Evolutionary conservation across 805 yeast species (phyloP).

Genomic region (Wickerhamiella alocasiicola): DNA sequence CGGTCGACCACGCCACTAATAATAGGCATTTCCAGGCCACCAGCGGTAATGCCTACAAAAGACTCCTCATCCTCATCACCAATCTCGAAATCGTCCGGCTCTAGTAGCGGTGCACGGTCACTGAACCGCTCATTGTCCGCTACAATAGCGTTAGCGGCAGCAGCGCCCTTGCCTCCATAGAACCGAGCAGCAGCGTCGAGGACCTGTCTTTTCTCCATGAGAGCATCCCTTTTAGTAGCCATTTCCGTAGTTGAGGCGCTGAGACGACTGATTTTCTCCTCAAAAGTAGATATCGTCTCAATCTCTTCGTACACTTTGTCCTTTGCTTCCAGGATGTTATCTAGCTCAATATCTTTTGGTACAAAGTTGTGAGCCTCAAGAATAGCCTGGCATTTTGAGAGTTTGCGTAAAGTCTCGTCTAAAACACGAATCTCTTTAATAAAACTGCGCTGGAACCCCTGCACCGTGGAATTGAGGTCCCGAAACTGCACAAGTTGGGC

Average conservation of each 20-base stretch:
- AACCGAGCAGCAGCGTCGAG: slow-evolving; percentile 36
- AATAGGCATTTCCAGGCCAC: slow-evolving; percentile 32
- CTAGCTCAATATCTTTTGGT: slow-evolving; percentile 16
- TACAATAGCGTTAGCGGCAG: not conserved
- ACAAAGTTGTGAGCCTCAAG: slow-evolving; percentile 1
- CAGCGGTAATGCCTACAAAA: not conserved
- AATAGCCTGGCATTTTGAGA: slow-evolving; percentile 14
- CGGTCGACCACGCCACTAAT: slow-evolving; percentile 75
- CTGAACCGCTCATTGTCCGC: slow-evolving; percentile 10
- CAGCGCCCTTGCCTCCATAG: slow-evolving; percentile 20
- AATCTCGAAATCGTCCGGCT: slow-evolving; percentile 21
- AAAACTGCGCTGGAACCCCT: slow-evolving; percentile 76
- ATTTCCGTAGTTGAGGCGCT: slow-evolving; percentile 55
- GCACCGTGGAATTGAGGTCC: slow-evolving; percentile 67
- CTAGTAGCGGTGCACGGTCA: slow-evolving; percentile 28
- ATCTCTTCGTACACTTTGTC: slow-evolving; percentile 48
- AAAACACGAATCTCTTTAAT: slow-evolving; percentile 74
- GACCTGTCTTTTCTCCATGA: slow-evolving; percentile 62
- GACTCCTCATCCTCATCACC: slow-evolving; percentile 16
- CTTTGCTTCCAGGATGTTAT: slow-evolving; percentile 32
- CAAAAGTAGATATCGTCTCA: slow-evolving; percentile 50
- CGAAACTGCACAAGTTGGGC: slow-evolving; percentile 75
- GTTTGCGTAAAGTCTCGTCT: slow-evolving; percentile 51
- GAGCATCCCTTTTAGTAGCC: slow-evolving; percentile 42
- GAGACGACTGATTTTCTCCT: slow-evolving; percentile 58